Evolutionary conservation across 257 asterid genomes (phyloP).

Genomic region (Petunia axillaris): DNA sequence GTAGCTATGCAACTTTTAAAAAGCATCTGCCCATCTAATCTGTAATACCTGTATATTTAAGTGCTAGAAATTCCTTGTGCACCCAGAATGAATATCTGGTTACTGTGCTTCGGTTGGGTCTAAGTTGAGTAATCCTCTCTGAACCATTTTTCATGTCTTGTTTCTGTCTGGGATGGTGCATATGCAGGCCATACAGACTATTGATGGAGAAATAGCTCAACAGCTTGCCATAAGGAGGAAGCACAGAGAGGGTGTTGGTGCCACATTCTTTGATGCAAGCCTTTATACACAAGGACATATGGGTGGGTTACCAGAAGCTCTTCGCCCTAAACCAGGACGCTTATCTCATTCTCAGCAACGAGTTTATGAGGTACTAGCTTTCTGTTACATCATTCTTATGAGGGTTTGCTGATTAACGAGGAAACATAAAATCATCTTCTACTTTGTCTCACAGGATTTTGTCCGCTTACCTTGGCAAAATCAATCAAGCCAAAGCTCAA

Average conservation of each 20-base stretch:
- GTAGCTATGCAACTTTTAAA: not conserved
- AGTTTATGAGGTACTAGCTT: slow-evolving; percentile 79
- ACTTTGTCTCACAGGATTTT: slow-evolving; percentile 67
- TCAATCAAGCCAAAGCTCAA: slow-evolving; percentile 78
- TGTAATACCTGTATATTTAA: not conserved
- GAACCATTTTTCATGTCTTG: not conserved
- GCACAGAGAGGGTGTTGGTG: slow-evolving; percentile 80
- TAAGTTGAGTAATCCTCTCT: slow-evolving; percentile 15
- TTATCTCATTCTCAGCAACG: slow-evolving; percentile 90
- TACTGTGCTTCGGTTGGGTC: slow-evolving; percentile 1
- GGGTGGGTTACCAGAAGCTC: slow-evolving; percentile 86
- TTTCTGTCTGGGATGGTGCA: not conserved
- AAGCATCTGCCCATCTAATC: slow-evolving; percentile 2
- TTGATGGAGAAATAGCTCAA: slow-evolving; percentile 88
- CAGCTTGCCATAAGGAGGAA: slow-evolving; percentile 76
- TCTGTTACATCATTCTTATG: slow-evolving; percentile 17
- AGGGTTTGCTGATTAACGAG: slow-evolving; percentile 9
- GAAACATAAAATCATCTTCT: not conserved
- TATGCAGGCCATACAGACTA: slow-evolving; percentile 84
- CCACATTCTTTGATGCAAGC: slow-evolving; percentile 67
- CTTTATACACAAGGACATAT: slow-evolving; percentile 75
- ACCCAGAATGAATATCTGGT: not conserved
- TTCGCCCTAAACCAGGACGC: slow-evolving; percentile 96
- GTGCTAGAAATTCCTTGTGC: not conserved
- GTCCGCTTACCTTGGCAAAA: slow-evolving; percentile 95